phyloP scores from a whole-genome alignment of 371 early-diverging fungal species.

The Smittium culicis region DNA sequence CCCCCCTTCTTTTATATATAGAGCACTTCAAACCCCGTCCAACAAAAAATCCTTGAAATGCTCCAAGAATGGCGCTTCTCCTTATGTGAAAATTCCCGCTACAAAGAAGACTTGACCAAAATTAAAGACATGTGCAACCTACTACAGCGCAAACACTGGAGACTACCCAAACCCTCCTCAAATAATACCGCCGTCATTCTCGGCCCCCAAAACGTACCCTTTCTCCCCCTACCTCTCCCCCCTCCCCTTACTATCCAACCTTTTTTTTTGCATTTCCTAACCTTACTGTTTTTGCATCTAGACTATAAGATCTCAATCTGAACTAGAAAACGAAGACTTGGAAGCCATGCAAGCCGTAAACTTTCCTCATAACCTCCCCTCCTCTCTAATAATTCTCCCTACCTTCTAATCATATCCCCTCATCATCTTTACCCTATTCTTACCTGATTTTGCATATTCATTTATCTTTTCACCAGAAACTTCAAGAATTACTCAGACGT shows the following conservation, averaged over 20 bases:
- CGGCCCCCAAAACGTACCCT: constrained; percentile 33
- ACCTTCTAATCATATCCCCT: not conserved
- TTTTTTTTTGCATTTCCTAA: not conserved
- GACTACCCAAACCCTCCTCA: constrained; percentile 64
- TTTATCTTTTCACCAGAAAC: constrained; percentile 36
- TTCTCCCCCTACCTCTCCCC: not conserved
- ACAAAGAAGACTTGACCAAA: constrained; percentile 74
- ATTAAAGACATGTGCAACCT: constrained; percentile 86
- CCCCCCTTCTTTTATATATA: not conserved
- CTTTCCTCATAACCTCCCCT: not conserved
- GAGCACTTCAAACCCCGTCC: constrained; percentile 32
- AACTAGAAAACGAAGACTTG: constrained; percentile 85
- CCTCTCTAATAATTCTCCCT: not conserved
- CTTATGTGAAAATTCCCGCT: constrained; percentile 58
- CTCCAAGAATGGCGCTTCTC: constrained; percentile 87
- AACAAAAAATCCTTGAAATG: constrained; percentile 72
- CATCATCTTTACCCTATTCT: not conserved
- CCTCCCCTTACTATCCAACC: not conserved
- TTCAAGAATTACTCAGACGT: constrained; percentile 88
- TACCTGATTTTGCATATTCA: constrained; percentile 23
- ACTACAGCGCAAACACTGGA: constrained; percentile 72
- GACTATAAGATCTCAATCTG: constrained; percentile 64
- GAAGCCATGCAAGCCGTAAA: constrained; percentile 44
- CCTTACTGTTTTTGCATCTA: not conserved
- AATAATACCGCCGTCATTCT: constrained; percentile 46